These are phyloP conservation scores for Cystofilobasidium capitatum DNA, from an alignment of 768 basidiomycete genomes.

Conservation along the genomic window DNA sequence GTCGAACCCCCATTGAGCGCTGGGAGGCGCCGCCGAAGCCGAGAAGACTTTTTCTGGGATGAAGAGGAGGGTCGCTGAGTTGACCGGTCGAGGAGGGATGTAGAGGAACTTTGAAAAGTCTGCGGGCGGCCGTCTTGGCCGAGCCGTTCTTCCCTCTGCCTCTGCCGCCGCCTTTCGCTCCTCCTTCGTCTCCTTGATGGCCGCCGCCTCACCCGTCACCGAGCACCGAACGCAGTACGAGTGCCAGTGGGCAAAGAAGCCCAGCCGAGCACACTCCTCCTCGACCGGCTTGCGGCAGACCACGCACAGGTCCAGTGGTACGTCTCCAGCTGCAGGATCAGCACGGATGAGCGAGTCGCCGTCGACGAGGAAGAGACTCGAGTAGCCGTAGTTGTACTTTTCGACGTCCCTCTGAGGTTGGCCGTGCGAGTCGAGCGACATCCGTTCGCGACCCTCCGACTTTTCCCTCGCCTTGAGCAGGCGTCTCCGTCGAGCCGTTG, in stretches of 20 bases:
- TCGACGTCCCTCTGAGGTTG: slow-evolving; percentile 4
- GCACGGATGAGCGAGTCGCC: slow-evolving; percentile 37
- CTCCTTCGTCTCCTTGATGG: slow-evolving; percentile 50
- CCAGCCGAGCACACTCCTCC: slow-evolving; percentile 89
- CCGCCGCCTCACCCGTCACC: slow-evolving; percentile 55
- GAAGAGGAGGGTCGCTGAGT: slow-evolving; percentile 4
- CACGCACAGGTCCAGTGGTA: slow-evolving; percentile 82
- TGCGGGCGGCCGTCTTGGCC: slow-evolving; percentile 53
- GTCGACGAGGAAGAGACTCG: slow-evolving; percentile 29
- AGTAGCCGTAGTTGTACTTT: slow-evolving; percentile 34
- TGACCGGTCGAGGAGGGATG: slow-evolving; percentile 23
- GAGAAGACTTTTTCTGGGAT: slow-evolving; percentile 53
- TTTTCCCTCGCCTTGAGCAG: slow-evolving; percentile 30
- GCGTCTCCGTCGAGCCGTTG: slow-evolving; percentile 34
- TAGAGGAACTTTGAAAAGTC: slow-evolving; percentile 71
- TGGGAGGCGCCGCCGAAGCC: slow-evolving; percentile 59
- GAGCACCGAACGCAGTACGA: slow-evolving; percentile 81
- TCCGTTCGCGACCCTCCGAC: slow-evolving; percentile 15
- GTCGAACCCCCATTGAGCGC: slow-evolving; percentile 69
- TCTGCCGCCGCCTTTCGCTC: slow-evolving; percentile 39
- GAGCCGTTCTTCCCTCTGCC: slow-evolving; percentile 41
- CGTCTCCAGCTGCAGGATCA: slow-evolving; percentile 12
- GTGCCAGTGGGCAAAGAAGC: slow-evolving; percentile 97
- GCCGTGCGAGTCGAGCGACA: slow-evolving; percentile 1
- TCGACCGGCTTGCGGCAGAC: slow-evolving; percentile 84